Evolutionary conservation across 2,329 filamentous ascomycete species (phyloP).

Genomic region (Fonsecaea nubica): DNA sequence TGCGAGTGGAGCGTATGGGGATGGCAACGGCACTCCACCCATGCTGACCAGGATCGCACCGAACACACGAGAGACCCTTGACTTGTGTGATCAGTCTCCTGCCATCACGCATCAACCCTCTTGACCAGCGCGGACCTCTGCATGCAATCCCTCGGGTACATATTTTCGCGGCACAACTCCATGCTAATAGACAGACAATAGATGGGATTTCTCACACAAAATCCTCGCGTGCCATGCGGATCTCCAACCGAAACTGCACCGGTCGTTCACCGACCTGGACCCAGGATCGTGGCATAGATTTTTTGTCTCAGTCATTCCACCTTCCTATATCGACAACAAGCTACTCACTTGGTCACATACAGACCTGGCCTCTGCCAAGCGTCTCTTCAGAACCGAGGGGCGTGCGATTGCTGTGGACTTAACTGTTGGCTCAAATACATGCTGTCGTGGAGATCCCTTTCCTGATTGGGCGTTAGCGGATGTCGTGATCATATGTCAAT

Average conservation of each 20-base stretch:
- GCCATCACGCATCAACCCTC: background rate
- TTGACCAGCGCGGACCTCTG: background rate
- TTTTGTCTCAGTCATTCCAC: background rate
- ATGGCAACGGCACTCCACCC: conserved; percentile 43
- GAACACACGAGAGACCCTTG: background rate
- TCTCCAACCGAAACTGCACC: background rate
- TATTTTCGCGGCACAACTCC: background rate
- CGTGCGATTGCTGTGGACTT: background rate
- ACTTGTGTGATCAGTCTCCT: background rate
- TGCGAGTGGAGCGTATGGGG: conserved; percentile 59
- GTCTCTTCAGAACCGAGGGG: background rate
- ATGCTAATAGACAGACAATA: conserved; percentile 4
- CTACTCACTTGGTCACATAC: background rate
- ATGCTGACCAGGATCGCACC: background rate
- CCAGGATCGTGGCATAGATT: background rate
- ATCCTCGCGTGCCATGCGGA: background rate
- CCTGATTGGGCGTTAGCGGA: conserved; percentile 26
- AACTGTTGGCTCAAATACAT: conserved; percentile 12
- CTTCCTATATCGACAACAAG: conserved; percentile 5
- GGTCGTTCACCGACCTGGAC: background rate
- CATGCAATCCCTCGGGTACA: background rate
- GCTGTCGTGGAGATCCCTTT: conserved; percentile 14
- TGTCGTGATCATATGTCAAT: conserved; percentile 31
- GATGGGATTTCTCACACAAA: background rate
- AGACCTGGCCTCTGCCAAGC: background rate